phyloP scores from a whole-genome alignment of 768 basidiomycete species.

The Dentipellis sp. region DNA sequence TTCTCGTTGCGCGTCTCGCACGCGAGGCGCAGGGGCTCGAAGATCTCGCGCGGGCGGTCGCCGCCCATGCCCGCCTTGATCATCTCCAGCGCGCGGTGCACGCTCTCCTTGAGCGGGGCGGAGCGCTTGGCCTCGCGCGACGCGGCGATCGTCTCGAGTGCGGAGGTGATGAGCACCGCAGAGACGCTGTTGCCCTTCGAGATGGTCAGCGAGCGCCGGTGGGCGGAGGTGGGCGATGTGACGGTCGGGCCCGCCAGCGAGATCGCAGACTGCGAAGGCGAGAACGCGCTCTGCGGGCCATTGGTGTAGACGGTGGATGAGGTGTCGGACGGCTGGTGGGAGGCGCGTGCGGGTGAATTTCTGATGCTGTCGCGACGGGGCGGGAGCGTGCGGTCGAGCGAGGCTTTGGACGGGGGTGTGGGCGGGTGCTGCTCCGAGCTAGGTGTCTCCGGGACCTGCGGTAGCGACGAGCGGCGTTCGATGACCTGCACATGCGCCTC shows the following conservation, averaged over 20 bases:
- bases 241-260: conserved; percentile 9
- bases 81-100: conserved; percentile 75
- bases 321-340: not conserved
- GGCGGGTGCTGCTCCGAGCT: not conserved
- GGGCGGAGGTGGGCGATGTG: conserved; percentile 14
- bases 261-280: conserved; percentile 12
- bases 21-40: conserved; percentile 91
- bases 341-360: not conserved
- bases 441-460: not conserved
- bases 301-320: conserved; percentile 3
- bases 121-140: conserved; percentile 88
- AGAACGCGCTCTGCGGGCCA: conserved; percentile 1
- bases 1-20: conserved; percentile 94
- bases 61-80: conserved; percentile 67
- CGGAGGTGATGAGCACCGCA: conserved; percentile 72
- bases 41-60: conserved; percentile 76
- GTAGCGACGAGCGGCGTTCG: not conserved
- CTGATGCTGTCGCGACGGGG: conserved; percentile 7
- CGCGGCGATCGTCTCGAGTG: conserved; percentile 75
- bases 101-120: conserved; percentile 70
- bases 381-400: not conserved
- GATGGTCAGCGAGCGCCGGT: conserved; percentile 27
- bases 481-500: not conserved
- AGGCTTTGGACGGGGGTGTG: conserved; percentile 4
- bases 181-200: conserved; percentile 67